Evolutionary conservation across 192 early-diverging fungal species (phyloP), one percentile per base, ranked within the genome.

Genomic region (Coemansia sp.): DNA sequence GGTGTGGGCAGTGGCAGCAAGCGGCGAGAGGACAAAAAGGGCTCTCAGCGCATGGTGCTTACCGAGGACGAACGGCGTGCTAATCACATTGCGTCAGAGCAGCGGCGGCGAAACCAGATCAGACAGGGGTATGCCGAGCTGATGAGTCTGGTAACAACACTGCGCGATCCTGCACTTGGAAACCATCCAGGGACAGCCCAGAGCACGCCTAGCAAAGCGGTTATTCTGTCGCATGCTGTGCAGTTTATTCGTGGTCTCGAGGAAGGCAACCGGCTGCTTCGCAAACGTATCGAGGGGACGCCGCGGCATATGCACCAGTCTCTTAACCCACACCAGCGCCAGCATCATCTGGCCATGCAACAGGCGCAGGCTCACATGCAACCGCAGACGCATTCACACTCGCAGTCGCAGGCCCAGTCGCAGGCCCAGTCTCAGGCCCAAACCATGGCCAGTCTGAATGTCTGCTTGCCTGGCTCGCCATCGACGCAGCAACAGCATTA

Each of bases 61-160:
- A 90, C 94, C 1, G 94, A 96, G 30, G 92, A 92, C 18, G 91
- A 94, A 73, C 94, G 94, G 75, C 89, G 91, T 60, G 89, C 90
- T 17, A 96, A 96, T 80, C 95, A 97, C 73, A 97, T 97, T 84
- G 93, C 92, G 2, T 93, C 91, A 14, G 95, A 97, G 70, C 93
- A 97, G 80, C 91, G 93, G 62, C 87, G 95, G 57, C 80, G 95
- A 48, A 91, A 93, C 62, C 93, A 96, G 73, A 97, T 97, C 71
- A 85, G 92, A 28, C 76, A 89, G 49, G 95, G 95, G 3, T 95
- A 95, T 67, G 92, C 93, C 48, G 89, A 92, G 69, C 85, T 97
- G 36, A 89, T 92, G 55, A 90, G 85, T 45, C 86, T 94, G 73
- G 92, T 96, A 25, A 93, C 94, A 36, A 87, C 87, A 3, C 82